Evolutionary conservation across 176 grass and related monocot genomes (phyloP), one percentile per base, ranked within the genome.

Genomic region (Musa troglodytarum): DNA sequence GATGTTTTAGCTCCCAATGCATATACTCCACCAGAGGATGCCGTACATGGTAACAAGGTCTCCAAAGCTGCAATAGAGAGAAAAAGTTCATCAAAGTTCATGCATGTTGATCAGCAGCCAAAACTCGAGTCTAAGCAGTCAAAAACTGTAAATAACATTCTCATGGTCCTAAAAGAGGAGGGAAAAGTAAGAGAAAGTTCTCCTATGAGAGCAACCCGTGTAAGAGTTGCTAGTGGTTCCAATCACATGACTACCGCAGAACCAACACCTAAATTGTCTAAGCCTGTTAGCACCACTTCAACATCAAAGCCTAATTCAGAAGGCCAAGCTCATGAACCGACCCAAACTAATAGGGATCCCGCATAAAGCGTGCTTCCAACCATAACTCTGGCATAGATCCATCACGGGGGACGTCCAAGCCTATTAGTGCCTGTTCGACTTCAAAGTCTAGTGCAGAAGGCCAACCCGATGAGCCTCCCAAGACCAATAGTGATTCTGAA

Each of bases 121-220:
- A 88, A 68, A 80, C 57, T 80, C 15, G 83, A 78, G 75, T 68
- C 49, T 81, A 93, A 88, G 78, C 85, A 88, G 34, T 88, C 95
- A 69, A 94, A 91, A 89, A 89, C 81, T 69, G 76, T 84, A 63
- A 94, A 94, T 74, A 87, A 82, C 66, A 91, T 86, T 84, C 63
- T 92, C 59, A 82, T 77, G 26, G 82, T 82, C 78, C 88, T 89
- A 69, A 92, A 78, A 89, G 91, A 91, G 82, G 88, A 91, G 49
- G 78, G 62, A 66, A 93, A 80, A 82, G 79, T 82, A 54, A 92
- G 96, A 83, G 80, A 84, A 87, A 88, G 51, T 76, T 99, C 91
- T 76, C 96, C 96, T 76, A 63, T 81, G 28, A 93, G 91, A 83
- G 81, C 74, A 72, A 92, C 77, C 17, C 88, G 68, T 78, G 79